Evolutionary conservation across 179 eudicot genomes (phyloP), one percentile per base, ranked within the genome.

Genomic region (Spinacia oleracea): DNA sequence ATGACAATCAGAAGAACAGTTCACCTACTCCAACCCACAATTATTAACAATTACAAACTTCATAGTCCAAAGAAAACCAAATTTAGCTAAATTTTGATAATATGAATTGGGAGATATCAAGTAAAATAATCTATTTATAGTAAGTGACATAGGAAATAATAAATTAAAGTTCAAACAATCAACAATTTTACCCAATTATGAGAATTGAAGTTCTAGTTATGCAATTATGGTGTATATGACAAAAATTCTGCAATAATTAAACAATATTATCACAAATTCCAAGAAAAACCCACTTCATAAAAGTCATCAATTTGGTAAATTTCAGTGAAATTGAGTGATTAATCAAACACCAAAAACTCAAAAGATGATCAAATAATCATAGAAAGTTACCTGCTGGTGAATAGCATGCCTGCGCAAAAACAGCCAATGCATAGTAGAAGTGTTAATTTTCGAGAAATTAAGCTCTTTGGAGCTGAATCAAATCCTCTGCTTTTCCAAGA

Each of bases 371-470:
- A 45, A 45, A 70, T 23, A 72, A 60, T 43, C 18, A 62, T 21
- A 29, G 32, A 51, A 60, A 32, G 5, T 3, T 50, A 67, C 98
- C 91, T 91, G 92, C 86, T 91, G 45, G 97, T 93, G 88, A 94
- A 93, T 88, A 94, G 88, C 97, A 93, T 90, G 74, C 98, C 98
- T 58, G 85, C 89, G 85, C 91, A 94, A 78, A 94, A 94, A 85
- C 97, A 94, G 15, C 97, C 93, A 84, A 93, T 76, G 82, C 98
- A 94, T 46, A 93, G 86, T 81, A 94, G 65, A 82, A 94, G 31
- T 55, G 95, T 85, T 84, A 85, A 87, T 80, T 89, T 91, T 81
- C 87, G 73, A 6, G 98, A 84, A 67, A 84, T 72, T 35, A 83
- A 77, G 74, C 67, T 89, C 77, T 86, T 92, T 25, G 86, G 88